Evolutionary conservation across 1,284 basidiomycete species (phyloP).

Genomic region (Sanghuangporus sanghuang): DNA sequence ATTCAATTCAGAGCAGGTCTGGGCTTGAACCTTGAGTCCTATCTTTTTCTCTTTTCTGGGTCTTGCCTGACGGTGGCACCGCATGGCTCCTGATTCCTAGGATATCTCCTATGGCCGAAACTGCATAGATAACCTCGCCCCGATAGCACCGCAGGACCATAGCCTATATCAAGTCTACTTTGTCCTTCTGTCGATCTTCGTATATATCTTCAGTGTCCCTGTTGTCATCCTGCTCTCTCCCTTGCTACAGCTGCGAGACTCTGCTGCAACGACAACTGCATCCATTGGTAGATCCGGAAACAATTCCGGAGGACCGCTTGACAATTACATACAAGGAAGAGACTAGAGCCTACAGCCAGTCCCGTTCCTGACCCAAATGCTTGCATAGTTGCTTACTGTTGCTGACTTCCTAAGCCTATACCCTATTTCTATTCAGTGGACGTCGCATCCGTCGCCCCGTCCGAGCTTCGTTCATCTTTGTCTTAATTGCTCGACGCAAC

Average conservation of each 20-base stretch:
- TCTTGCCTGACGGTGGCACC: too few species aligned
- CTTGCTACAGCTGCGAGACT: background rate
- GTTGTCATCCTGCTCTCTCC: background rate
- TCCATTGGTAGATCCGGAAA: background rate
- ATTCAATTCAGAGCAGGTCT: background rate
- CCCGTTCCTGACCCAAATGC: background rate
- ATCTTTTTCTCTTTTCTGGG: background rate
- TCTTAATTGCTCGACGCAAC: background rate
- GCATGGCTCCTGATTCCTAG: too few species aligned
- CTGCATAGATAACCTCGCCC: too few species aligned
- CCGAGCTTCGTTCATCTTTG: background rate
- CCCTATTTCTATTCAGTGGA: background rate
- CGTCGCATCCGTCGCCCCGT: background rate
- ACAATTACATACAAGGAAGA: background rate
- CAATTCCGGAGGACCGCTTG: background rate
- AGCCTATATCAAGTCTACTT: background rate
- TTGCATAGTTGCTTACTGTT: background rate
- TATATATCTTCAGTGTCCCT: background rate
- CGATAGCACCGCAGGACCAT: too few species aligned
- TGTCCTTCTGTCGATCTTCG: background rate
- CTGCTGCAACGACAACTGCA: background rate
- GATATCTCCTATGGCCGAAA: too few species aligned
- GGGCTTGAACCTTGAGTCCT: background rate
- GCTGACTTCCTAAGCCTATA: background rate
- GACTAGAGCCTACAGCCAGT: background rate